Base-by-base conservation (phyloP, 495 filamentous ascomycete genomes). In the Xylaria curta region DNA sequence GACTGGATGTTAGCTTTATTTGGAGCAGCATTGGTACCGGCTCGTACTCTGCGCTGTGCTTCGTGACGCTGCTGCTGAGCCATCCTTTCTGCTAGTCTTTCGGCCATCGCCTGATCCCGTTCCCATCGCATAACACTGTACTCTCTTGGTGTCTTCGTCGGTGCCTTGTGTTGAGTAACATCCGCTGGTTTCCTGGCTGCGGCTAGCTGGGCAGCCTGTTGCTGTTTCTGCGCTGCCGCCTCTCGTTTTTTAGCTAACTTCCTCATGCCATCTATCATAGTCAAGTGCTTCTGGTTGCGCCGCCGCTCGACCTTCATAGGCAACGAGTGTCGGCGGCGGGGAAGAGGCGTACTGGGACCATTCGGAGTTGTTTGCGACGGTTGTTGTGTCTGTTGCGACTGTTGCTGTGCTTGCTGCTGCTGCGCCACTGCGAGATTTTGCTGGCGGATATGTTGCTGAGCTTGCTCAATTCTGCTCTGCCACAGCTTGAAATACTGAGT, bases 231-330 rank as follows among this genome's bases (percentile, higher is more conserved):
- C 31, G 89, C 80, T 51, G 88, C 87, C 6, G 91, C 91, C 83
- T 99, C 96, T 51, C 94, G 87, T 83, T 97, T 98, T 83, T 97
- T 97, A 8, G 95, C 95, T 71, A 97, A 78, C 79, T 98, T 99
- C 53, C 94, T 89, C 93, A 98, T 97, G 4, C 91, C 92, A 82
- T 98, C 96, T 79, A 98, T 90, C 66, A 98, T 84, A 24, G 91
- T 91, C 69, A 98, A 85, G 75, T 97, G 92, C 73, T 92, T 92
- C 28, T 91, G 92, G 64, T 94, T 94, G 76, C 93, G 88, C 69
- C 94, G 87, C 67, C 95, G 89, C 70, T 98, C 95, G 61, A 98
- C 94, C 31, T 92, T 89, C 13, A 93, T 81, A 49, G 91, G 91
- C 0, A 92, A 92, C 5, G 90, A 90, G 60, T 90, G 87, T 44